Conservation (phyloP, 441 rosid genomes). For the Syzygium syzygioides region DNA sequence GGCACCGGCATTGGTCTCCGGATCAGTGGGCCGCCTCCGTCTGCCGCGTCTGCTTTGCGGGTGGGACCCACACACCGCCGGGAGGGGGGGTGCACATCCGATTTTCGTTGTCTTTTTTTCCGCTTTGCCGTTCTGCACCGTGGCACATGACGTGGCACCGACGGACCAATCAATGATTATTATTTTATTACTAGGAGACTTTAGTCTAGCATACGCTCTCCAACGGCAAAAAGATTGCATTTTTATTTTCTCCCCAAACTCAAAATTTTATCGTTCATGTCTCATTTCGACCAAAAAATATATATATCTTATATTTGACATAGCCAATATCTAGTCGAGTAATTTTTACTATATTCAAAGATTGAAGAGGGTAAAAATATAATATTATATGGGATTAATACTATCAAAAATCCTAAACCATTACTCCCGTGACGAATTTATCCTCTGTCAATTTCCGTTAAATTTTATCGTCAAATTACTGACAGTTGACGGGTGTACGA, state of each 20-base stretch:
- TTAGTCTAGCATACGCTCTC: not conserved
- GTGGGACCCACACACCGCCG: not conserved
- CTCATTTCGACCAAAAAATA: no score
- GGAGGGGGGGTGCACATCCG: not conserved
- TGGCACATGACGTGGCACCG: not conserved
- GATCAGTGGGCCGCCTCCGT: not conserved
- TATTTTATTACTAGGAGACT: not conserved
- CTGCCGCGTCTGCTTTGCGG: not conserved
- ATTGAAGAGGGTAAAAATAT: not conserved
- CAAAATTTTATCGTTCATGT: not conserved
- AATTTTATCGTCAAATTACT: no score
- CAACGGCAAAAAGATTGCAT: not conserved
- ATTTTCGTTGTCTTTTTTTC: not conserved
- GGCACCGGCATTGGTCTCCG: not conserved
- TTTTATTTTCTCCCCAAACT: not conserved
- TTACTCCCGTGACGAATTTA: no score
- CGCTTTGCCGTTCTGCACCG: not conserved
- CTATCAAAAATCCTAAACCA: no score
- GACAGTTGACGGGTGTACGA: no score
- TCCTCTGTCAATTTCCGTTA: no score
- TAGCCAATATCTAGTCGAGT: not conserved
- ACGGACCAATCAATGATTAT: not conserved
- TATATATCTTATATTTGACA: no score
- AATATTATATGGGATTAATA: not conserved
- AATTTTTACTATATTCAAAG: not conserved